Evolutionary conservation across 1,284 basidiomycete species (phyloP).

Genomic region (Ganoderma lucidum): DNA sequence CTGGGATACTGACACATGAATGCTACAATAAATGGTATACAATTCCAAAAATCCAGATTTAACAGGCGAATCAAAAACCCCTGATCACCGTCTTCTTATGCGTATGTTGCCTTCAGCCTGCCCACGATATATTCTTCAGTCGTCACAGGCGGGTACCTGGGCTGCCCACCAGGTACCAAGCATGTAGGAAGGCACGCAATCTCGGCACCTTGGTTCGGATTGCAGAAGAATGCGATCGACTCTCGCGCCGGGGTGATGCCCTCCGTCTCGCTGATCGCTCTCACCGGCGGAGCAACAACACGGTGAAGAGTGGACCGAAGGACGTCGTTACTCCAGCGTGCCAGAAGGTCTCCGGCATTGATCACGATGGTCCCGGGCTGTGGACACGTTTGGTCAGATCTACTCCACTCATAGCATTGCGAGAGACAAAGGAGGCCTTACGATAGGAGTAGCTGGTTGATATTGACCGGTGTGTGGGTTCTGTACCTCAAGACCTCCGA

Average conservation of each 20-base stretch:
- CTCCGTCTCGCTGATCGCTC: slow-evolving; percentile 56
- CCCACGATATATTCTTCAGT: slow-evolving; percentile 83
- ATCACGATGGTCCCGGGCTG: slow-evolving; percentile 84
- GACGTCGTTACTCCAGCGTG: slow-evolving; percentile 86
- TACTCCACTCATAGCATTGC: not conserved
- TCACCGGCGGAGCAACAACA: slow-evolving; percentile 75
- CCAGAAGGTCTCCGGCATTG: slow-evolving; percentile 84
- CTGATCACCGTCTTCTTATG: slow-evolving; percentile 9
- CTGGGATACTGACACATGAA: too few species aligned
- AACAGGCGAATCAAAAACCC: not conserved
- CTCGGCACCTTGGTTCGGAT: slow-evolving; percentile 76
- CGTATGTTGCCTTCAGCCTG: slow-evolving; percentile 68
- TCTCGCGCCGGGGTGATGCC: slow-evolving; percentile 72
- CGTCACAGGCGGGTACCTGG: slow-evolving; percentile 73
- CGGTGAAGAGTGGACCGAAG: slow-evolving; percentile 83
- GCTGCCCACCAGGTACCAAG: slow-evolving; percentile 51
- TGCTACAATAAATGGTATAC: not conserved
- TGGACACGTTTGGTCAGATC: too few species aligned
- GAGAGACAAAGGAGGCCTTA: slow-evolving; percentile 45
- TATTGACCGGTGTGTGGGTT: slow-evolving; percentile 78
- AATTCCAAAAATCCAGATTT: not conserved
- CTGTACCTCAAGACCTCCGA: slow-evolving; percentile 86
- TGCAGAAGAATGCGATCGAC: slow-evolving; percentile 90
- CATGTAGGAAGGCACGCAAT: slow-evolving; percentile 82
- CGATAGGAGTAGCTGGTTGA: slow-evolving; percentile 79